Evolutionary conservation across 2,329 filamentous ascomycete genomes (phyloP), one percentile per base, ranked within the genome.

Genomic region (Magnaporthiopsis rhizophila): DNA sequence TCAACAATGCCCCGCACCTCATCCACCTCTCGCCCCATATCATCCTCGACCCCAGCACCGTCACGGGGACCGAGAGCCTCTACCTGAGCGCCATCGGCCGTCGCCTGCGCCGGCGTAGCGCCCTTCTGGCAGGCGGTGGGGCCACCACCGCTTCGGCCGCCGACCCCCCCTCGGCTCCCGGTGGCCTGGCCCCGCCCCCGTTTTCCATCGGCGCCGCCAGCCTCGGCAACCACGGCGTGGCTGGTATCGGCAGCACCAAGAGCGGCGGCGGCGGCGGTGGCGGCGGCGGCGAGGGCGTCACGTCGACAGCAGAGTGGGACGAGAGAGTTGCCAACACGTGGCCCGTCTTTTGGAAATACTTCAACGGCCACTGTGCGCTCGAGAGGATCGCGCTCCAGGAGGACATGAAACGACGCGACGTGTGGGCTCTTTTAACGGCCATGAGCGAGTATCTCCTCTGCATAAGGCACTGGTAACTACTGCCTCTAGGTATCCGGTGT

Each of bases 371-470:
- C 65, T 88, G 89, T 72, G 89, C 93, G 2, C 80, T 98, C 66
- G 95, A 99, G 77, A 88, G 93, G 69, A 89, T 99, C 68, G 86
- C 90, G 1, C 79, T 95, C n/a, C 84, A 89, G 65, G 92, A 97
- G 76, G 90, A 90, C 7, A 83, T 96, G 78, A 96, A 95, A 79
- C 82, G 92, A 65, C 96, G 94, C 77, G 88, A 90, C 69, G 83
- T 92, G 18, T 92, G 90, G 80, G 83, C 84, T 60, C 78, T 88
- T 64, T 74, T 90, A 64, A 83, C 82, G 57, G 77, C 79, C n/a
- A 87, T 89, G 81, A 83, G 85, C 67, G 89, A 91, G 72, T 84
- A 88, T 74, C 72, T 92, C 26, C 73, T 92, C 3, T 84, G 84
- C 68, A 85, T 87, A 62, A 80, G 87, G 63, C 89, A 92, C 74